Percentiles rank a stretch among this genome's conserved stretches.
Conservation (phyloP, 2,329 filamentous ascomycete genomes). For the Arthroderma sp. region DNA sequence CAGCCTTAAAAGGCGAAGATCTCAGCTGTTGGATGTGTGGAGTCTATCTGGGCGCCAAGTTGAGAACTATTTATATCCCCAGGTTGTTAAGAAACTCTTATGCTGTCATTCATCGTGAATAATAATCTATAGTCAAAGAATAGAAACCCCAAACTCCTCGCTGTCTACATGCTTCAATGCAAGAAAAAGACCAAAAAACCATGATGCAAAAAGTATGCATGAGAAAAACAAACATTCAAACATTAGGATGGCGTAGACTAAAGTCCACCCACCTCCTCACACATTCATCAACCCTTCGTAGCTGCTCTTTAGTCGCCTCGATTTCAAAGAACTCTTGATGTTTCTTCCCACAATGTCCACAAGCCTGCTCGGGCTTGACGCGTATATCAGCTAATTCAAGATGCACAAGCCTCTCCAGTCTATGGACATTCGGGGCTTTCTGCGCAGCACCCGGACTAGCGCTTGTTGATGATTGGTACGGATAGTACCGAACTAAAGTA, state of each 20-base stretch:
- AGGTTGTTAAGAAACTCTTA: no score
- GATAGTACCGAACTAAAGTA: constrained; percentile 82
- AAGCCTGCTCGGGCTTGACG: constrained; percentile 48
- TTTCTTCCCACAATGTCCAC: constrained; percentile 64
- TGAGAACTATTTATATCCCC: no score
- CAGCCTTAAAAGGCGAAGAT: no score
- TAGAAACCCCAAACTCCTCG: no score
- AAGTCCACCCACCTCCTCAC: constrained; percentile 77
- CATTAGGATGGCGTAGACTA: constrained; percentile 43
- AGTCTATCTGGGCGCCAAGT: no score
- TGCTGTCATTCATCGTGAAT: no score
- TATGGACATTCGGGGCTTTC: constrained; percentile 63
- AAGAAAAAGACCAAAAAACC: no score
- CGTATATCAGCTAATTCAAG: constrained; percentile 58
- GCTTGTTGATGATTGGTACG: constrained; percentile 49
- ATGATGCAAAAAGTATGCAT: no score
- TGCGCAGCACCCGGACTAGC: constrained; percentile 8
- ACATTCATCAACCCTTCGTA: constrained; percentile 57
- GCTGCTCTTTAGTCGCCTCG: constrained; percentile 55
- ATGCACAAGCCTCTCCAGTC: constrained; percentile 82
- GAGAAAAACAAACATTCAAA: neutral
- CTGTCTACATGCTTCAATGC: no score
- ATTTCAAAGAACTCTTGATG: constrained; percentile 96
- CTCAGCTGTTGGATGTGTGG: no score
- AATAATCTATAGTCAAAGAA: no score